Conservation (phyloP, 768 basidiomycete species). For the Pisolithus sp. region DNA sequence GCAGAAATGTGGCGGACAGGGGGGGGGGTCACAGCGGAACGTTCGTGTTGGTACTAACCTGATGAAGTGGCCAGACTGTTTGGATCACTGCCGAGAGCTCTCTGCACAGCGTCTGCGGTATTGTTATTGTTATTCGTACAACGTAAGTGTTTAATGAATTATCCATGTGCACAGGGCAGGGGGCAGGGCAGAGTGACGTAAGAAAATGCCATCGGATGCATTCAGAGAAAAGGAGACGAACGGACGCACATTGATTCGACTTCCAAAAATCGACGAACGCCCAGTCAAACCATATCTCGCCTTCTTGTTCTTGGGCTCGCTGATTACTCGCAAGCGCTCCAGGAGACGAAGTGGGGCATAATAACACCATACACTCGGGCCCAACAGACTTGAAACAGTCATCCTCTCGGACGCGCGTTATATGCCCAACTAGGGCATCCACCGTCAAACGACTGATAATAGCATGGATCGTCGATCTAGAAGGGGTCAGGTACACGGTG, state of each 20-base stretch:
- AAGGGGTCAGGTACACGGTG: neutral
- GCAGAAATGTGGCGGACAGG: constrained; percentile 1
- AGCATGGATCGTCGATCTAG: constrained; percentile 77
- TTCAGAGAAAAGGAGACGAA: neutral
- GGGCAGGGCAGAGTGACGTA: neutral
- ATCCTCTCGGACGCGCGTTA: constrained; percentile 86
- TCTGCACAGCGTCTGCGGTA: constrained; percentile 62
- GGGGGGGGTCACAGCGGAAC: neutral
- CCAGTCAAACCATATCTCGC: constrained; percentile 98
- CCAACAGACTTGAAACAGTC: constrained; percentile 86
- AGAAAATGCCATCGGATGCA: neutral
- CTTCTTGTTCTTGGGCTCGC: constrained; percentile 45
- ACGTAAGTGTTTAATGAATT: too few species aligned
- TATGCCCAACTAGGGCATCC: constrained; percentile 81
- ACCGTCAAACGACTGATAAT: constrained; percentile 88
- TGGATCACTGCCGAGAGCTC: constrained; percentile 65
- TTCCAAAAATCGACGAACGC: constrained; percentile 98
- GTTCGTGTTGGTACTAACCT: constrained; percentile 33
- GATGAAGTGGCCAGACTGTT: constrained; percentile 54
- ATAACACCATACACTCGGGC: constrained; percentile 73
- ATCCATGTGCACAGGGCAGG: too few species aligned
- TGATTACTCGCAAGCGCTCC: constrained; percentile 2
- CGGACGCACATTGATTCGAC: constrained; percentile 82
- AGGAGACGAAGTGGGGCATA: constrained; percentile 33
- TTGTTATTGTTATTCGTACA: neutral